A percentile compares a stretch with the other conserved stretches of the same genome.
Evolutionary conservation across 2,329 filamentous ascomycete genomes (phyloP).

Genomic region (Apiospora marii): DNA sequence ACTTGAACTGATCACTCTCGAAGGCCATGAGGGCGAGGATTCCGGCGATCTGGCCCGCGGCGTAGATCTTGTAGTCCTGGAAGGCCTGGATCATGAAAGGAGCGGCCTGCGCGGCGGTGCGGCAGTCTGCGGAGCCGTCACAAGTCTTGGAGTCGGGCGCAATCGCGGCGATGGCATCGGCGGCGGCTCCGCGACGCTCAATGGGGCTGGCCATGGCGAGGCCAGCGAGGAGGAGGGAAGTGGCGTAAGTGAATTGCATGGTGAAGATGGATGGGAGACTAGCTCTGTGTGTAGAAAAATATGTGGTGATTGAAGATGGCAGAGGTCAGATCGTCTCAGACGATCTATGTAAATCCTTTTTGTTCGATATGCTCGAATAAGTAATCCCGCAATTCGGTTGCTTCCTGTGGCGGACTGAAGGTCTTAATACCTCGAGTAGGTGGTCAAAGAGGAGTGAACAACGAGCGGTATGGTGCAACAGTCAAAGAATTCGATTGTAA

Average conservation of each 20-base stretch:
- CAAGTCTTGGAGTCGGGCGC: slow-evolving; percentile 66
- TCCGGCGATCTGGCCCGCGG: slow-evolving; percentile 70
- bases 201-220: slow-evolving; percentile 25
- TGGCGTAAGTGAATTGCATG: slow-evolving; percentile 27
- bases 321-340: slow-evolving; percentile 25
- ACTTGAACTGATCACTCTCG: slow-evolving; percentile 75
- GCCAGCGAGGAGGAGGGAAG: slow-evolving; percentile 25
- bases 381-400: neutral
- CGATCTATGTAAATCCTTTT: slow-evolving; percentile 15
- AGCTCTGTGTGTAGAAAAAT: neutral
- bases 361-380: neutral
- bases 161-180: slow-evolving; percentile 48
- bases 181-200: neutral
- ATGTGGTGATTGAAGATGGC: neutral
- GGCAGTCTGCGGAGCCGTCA: slow-evolving; percentile 65
- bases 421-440: slow-evolving; percentile 2
- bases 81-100: slow-evolving; percentile 65
- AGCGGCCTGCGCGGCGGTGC: slow-evolving; percentile 68
- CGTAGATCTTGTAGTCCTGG: slow-evolving; percentile 60
- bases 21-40: slow-evolving; percentile 74
- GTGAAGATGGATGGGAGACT: slow-evolving; percentile 6
- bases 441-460: neutral
- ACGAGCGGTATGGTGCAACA: neutral
- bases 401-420: slow-evolving; percentile 11
- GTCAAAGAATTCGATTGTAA: neutral